These are phyloP conservation scores for Raphidocelis subcapitata DNA, from an alignment of 139 green algal species.

Conservation along the genomic window DNA sequence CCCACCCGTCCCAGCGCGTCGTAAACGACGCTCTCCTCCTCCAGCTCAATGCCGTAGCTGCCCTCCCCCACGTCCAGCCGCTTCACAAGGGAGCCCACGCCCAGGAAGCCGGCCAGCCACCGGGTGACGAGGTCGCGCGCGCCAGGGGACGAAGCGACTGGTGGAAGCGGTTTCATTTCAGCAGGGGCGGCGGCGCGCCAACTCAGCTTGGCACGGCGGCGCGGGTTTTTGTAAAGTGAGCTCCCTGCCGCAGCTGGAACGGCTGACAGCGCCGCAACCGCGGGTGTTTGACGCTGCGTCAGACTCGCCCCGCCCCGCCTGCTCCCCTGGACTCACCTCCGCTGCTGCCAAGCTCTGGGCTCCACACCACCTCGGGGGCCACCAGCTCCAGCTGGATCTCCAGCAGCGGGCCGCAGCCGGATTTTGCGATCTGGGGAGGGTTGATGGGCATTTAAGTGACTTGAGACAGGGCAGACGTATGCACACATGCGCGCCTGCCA, in stretches of 20 bases:
- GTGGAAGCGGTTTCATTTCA: too few species aligned
- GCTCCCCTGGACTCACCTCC: too few species aligned
- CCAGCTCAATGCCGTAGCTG: constrained; percentile 86
- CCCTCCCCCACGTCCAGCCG: constrained; percentile 85
- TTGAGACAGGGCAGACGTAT: too few species aligned
- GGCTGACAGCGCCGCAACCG: too few species aligned
- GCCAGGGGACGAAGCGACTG: constrained; percentile 12
- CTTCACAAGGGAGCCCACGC: constrained; percentile 69
- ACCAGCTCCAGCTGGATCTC: constrained; percentile 83
- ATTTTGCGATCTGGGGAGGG: not conserved
- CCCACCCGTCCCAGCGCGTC: constrained; percentile 65
- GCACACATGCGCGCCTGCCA: too few species aligned
- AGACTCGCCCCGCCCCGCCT: too few species aligned
- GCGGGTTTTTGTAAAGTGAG: too few species aligned
- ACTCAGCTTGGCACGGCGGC: too few species aligned
- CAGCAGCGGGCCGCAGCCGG: constrained; percentile 58
- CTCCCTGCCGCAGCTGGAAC: too few species aligned
- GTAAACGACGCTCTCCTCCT: constrained; percentile 81
- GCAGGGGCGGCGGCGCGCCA: too few species aligned
- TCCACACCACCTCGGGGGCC: constrained; percentile 77
- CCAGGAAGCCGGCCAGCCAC: constrained; percentile 79
- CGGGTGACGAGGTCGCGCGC: constrained; percentile 74
- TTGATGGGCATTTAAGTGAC: too few species aligned
- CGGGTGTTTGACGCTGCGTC: too few species aligned
- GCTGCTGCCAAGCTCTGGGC: constrained; percentile 69